Evolutionary conservation across 1,284 basidiomycete genomes (phyloP), one percentile per base, ranked within the genome.

Genomic region (Pseudozyma tsukubaensis): DNA sequence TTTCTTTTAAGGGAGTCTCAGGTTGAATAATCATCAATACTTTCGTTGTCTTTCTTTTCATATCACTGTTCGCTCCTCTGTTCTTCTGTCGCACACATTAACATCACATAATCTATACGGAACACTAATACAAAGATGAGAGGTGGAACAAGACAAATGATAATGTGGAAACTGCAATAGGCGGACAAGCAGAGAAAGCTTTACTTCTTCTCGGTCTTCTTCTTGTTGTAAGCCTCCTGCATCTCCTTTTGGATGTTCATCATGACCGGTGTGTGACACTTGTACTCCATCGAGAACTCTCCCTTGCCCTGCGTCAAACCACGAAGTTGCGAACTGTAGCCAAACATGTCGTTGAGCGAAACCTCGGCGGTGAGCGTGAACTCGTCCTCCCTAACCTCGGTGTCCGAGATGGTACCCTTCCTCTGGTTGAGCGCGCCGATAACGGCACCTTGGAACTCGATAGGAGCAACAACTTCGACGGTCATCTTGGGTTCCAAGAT

Each of bases 401-500:
- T 97, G 82, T 98, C 96, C 52, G 96, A 88, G 80, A 99, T 97
- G 7, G 93, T 95, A 2, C 97, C 97, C 67, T 94, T 91, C 40
- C 97, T 89, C 69, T 93, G 91, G 85, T 97, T 99, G 80, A 99
- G 87, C 14, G 93, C 93, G 48, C 96, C 95, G 80, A 99, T 97
- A 56, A 99, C 96, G 45, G 89, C 89, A 88, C 95, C 96, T 85
- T 99, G 97, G 89, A 97, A 99, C 84, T 99, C 97, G 42, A 90
- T 88, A 2, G 97, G 97, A 0, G 96, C 95, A 45, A 97, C 91
- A 21, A 99, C 93, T 84, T 99, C 97, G 51, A 99, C 97, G 14
- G 90, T 93, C 97, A 99, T 99, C 86, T 97, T 92, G 21, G 97
- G 97, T 85, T 99, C 97, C 40, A 99, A 88, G 63, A 99, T 92